Evolutionary conservation across 176 grass and related monocot genomes (phyloP).

Genomic region (Aegilops bicornis): DNA sequence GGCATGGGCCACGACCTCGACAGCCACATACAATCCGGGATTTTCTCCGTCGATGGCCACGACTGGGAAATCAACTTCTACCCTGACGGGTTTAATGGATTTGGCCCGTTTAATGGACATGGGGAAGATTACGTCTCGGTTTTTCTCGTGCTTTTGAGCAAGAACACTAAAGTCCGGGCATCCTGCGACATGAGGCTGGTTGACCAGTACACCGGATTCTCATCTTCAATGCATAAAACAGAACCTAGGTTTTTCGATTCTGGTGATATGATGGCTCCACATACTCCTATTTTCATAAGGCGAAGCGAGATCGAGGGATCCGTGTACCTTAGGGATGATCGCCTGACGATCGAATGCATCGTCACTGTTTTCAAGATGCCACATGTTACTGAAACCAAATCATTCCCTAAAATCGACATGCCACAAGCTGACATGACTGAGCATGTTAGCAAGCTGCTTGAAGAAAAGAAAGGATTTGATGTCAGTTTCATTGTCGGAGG

Average conservation of each 20-base stretch:
- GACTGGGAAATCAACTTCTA: neutral
- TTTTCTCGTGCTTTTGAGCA: neutral
- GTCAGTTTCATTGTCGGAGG: no score
- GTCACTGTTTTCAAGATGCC: neutral
- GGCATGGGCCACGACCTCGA: neutral
- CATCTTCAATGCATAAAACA: neutral
- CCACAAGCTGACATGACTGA: neutral
- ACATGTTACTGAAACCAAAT: neutral
- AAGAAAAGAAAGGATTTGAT: no score
- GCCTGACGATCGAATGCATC: neutral
- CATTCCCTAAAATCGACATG: neutral
- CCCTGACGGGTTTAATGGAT: neutral
- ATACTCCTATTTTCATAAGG: neutral
- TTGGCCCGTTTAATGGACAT: neutral
- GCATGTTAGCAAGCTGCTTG: neutral
- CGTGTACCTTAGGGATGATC: neutral
- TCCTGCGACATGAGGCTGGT: neutral
- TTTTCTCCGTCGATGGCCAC: neutral
- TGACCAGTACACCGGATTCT: neutral
- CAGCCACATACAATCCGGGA: neutral
- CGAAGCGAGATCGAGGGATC: neutral
- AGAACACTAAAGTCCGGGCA: neutral
- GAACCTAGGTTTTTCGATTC: neutral
- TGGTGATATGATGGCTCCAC: neutral
- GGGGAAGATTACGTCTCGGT: neutral